Conservation (phyloP, 805 yeast genomes). For the Starmerella roubikii region DNA sequence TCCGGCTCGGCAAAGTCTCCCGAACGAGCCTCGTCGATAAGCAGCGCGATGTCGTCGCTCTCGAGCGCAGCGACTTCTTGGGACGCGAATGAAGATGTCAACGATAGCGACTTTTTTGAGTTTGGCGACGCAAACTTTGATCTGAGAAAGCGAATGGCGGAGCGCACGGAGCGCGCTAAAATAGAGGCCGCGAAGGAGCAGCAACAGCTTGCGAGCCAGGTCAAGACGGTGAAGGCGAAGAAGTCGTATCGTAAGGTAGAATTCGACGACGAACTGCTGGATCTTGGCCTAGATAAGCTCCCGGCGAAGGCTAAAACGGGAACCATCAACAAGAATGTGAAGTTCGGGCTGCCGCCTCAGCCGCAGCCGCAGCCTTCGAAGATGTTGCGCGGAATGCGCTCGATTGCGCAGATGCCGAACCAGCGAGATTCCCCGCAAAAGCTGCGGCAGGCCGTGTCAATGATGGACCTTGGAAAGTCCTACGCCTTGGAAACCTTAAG, state of each 20-base stretch:
- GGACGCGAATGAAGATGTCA: slow-evolving; percentile 18
- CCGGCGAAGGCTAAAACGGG: slow-evolving; percentile 14
- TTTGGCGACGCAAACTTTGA: slow-evolving; percentile 2
- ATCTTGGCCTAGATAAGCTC: slow-evolving; percentile 17
- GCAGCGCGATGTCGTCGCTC: slow-evolving; percentile 13
- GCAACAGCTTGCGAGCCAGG: slow-evolving; percentile 3
- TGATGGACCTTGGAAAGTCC: slow-evolving; percentile 10
- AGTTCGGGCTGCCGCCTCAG: slow-evolving; percentile 6
- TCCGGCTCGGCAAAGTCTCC: slow-evolving; percentile 15
- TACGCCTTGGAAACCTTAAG: background rate
- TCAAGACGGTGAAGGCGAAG: slow-evolving; percentile 2
- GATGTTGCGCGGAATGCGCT: slow-evolving; percentile 17
- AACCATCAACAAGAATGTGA: slow-evolving; percentile 17
- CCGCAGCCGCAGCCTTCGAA: slow-evolving; percentile 10
- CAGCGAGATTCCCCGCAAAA: slow-evolving; percentile 7
- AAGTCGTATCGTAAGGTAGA: background rate
- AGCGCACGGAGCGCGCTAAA: slow-evolving; percentile 13
- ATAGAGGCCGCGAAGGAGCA: slow-evolving; percentile 13
- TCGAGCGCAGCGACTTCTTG: slow-evolving; percentile 16
- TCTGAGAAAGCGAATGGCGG: slow-evolving; percentile 10
- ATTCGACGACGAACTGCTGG: slow-evolving; percentile 14
- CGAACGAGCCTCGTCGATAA: slow-evolving; percentile 16
- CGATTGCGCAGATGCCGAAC: slow-evolving; percentile 19
- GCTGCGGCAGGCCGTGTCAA: slow-evolving; percentile 16
- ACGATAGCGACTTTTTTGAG: slow-evolving; percentile 11